These are phyloP conservation scores for Torulaspora gathmanii DNA, from an alignment of 805 yeast species.

Conservation along the genomic window DNA sequence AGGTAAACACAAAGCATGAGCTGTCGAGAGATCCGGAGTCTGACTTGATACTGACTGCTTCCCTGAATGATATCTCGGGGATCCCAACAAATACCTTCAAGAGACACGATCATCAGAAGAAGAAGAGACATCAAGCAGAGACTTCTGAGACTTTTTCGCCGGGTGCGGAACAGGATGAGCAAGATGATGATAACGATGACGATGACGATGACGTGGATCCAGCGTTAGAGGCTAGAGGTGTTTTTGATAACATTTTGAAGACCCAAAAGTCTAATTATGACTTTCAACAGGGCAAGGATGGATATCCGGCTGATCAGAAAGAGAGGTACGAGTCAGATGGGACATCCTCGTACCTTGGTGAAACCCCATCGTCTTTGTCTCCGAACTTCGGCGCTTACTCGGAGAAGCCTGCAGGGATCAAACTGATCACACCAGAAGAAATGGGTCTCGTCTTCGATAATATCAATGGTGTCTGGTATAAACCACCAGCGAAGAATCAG, in stretches of 20 bases:
- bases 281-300: conserved; percentile 2
- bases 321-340: conserved; percentile 9
- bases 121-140: background rate
- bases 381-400: conserved; percentile 8
- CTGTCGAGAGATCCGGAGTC: conserved; percentile 14
- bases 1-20: background rate
- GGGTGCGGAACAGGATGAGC: conserved; percentile 1
- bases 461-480: conserved; percentile 28
- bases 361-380: conserved; percentile 15
- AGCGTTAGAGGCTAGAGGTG: conserved; percentile 29
- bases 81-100: conserved; percentile 31
- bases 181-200: conserved; percentile 5
- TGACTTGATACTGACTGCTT: conserved; percentile 26
- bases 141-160: background rate
- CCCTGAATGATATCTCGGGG: conserved; percentile 27
- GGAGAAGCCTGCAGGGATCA: conserved; percentile 11
- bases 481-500: conserved; percentile 18
- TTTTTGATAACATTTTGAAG: conserved; percentile 27
- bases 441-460: conserved; percentile 27
- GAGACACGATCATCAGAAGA: conserved; percentile 14
- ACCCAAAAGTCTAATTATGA: conserved; percentile 23
- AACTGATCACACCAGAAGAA: conserved; percentile 27
- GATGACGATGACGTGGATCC: conserved; percentile 28
- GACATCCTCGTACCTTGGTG: conserved; percentile 14
- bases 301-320: background rate